Evolutionary conservation across 225 moss, liverwort and hornwort genomes (phyloP).

Genomic region (Pseudisothecium myosuroides): DNA sequence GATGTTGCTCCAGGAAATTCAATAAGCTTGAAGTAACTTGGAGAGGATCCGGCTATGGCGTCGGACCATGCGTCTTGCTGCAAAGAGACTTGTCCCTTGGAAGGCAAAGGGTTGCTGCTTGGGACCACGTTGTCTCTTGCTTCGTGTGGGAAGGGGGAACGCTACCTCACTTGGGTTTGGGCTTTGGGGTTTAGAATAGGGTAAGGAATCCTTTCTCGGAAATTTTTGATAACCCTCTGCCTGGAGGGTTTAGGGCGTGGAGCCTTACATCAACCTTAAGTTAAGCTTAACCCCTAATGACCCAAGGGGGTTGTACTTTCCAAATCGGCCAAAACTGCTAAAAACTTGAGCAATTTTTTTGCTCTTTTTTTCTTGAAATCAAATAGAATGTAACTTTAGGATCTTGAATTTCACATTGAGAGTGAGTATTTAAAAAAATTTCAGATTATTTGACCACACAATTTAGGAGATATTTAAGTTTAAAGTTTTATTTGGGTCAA

Average conservation of each 20-base stretch:
- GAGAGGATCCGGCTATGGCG: slow-evolving; percentile 2
- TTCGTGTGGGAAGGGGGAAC: not conserved
- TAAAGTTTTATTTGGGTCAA: too few relatives aligned
- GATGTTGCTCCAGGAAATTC: not conserved
- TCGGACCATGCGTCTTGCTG: not conserved
- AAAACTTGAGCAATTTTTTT: too few relatives aligned
- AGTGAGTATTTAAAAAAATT: too few relatives aligned
- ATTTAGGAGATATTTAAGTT: too few relatives aligned
- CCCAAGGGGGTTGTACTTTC: too few relatives aligned
- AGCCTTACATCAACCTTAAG: too few relatives aligned
- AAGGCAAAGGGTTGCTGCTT: not conserved
- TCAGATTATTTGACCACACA: too few relatives aligned
- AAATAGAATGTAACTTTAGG: too few relatives aligned
- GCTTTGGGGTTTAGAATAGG: not conserved
- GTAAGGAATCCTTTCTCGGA: not conserved
- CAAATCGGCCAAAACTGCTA: too few relatives aligned
- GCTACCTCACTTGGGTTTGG: not conserved
- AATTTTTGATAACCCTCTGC: not conserved
- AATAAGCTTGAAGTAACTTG: not conserved
- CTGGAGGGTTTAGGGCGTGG: not conserved
- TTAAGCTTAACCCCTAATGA: too few relatives aligned
- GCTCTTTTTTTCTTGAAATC: too few relatives aligned
- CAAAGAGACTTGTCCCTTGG: slow-evolving; percentile 9
- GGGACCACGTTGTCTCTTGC: not conserved
- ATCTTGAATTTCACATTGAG: too few relatives aligned